These are phyloP conservation scores for Draba incana DNA, from an alignment of 345 rosid species.

Conservation along the genomic window DNA sequence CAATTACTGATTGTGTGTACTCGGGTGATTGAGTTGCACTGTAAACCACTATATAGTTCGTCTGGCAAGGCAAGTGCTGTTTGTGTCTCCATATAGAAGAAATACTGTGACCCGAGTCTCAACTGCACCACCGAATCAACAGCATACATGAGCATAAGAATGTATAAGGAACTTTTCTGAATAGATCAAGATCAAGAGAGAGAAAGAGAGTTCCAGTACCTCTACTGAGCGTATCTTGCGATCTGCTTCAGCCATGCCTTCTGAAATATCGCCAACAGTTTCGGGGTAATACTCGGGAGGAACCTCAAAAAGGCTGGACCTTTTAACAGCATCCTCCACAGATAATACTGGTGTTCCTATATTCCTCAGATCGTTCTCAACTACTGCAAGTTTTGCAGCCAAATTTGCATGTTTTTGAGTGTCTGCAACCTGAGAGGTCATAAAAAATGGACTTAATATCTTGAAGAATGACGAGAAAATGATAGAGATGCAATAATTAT, in stretches of 20 bases:
- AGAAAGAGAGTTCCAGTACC: constrained; percentile 46
- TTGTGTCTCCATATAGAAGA: constrained; percentile 90
- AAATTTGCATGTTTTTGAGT: constrained; percentile 77
- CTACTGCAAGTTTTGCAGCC: constrained; percentile 63
- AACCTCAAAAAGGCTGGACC: constrained; percentile 73
- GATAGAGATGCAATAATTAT: constrained; percentile 57
- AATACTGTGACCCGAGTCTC: constrained; percentile 79
- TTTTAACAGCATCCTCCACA: constrained; percentile 76
- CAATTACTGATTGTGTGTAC: constrained; percentile 54
- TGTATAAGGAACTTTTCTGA: neutral
- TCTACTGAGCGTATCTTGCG: constrained; percentile 62
- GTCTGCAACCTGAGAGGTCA: constrained; percentile 73
- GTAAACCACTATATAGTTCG: constrained; percentile 70
- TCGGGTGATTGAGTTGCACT: constrained; percentile 82
- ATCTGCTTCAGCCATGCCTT: constrained; percentile 90
- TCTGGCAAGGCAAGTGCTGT: constrained; percentile 94
- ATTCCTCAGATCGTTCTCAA: constrained; percentile 63
- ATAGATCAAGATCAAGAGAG: constrained; percentile 6
- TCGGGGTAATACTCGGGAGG: constrained; percentile 56
- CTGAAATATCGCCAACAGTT: constrained; percentile 62
- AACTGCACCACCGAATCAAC: constrained; percentile 46
- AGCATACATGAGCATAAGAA: constrained; percentile 14
- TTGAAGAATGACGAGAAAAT: neutral
- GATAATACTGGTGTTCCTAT: constrained; percentile 66
- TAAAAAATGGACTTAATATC: neutral